phyloP scores from a whole-genome alignment of 768 basidiomycete species.

The Exidia glandulosa region DNA sequence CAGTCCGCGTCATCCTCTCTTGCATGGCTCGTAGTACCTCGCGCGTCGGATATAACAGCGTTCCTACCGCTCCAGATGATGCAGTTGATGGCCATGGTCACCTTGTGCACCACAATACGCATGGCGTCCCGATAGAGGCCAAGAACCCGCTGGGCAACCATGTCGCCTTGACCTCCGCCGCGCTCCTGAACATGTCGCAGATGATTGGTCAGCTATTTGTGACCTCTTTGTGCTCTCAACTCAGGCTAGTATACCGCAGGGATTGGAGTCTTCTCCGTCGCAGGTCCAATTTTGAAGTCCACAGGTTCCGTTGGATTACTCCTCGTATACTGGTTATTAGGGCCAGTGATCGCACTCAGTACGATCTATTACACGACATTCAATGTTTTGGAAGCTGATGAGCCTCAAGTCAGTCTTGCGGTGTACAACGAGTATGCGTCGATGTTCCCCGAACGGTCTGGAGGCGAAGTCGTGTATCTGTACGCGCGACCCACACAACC shows the following conservation, averaged over 20 bases:
- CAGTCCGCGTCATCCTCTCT: too few species aligned
- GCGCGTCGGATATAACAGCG: too few species aligned
- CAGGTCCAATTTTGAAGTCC: conserved; percentile 3
- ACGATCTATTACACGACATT: background rate
- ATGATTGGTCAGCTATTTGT: background rate
- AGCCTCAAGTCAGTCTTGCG: background rate
- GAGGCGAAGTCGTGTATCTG: conserved; percentile 4
- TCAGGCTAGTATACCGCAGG: conserved; percentile 1
- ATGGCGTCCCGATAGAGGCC: background rate
- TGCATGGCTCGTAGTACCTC: too few species aligned
- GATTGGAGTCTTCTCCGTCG: conserved; percentile 7
- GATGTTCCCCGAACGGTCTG: conserved; percentile 7
- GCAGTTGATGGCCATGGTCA: too few species aligned
- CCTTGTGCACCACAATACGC: background rate
- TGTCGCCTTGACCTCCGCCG: conserved; percentile 11
- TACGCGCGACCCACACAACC: background rate
- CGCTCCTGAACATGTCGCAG: conserved; percentile 10
- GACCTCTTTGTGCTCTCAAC: background rate
- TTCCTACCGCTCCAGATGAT: too few species aligned
- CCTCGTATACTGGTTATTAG: conserved; percentile 6
- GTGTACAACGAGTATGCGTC: conserved; percentile 5
- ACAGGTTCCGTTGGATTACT: conserved; percentile 5
- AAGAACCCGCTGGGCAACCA: conserved; percentile 14
- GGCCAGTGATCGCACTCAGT: conserved; percentile 3
- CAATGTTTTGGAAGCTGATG: background rate